These are phyloP conservation scores for Aspergillus hancockii DNA, from an alignment of 495 filamentous ascomycete genomes.

Conservation along the genomic window DNA sequence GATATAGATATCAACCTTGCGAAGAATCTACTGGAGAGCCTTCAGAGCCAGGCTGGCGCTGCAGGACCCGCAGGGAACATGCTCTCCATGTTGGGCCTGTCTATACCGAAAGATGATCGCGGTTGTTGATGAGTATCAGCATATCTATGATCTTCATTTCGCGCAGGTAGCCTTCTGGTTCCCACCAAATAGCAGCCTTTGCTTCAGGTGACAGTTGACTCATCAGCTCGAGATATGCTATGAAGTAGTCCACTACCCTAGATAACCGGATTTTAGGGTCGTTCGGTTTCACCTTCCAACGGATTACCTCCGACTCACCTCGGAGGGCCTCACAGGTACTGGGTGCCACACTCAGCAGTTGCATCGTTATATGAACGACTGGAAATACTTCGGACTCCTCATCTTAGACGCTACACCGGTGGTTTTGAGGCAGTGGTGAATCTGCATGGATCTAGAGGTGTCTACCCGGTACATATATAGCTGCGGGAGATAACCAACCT, in stretches of 20 bases:
- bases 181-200: not conserved
- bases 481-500: not conserved
- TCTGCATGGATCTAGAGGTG: not conserved
- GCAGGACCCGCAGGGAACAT: constrained; percentile 85
- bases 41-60: constrained; percentile 83
- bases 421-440: not conserved
- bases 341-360: not conserved
- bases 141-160: not conserved
- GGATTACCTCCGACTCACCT: not conserved
- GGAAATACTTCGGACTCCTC: not conserved
- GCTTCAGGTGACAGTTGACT: not conserved
- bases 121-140: constrained; percentile 11
- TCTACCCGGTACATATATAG: not conserved
- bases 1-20: constrained; percentile 85
- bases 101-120: constrained; percentile 74
- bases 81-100: constrained; percentile 79
- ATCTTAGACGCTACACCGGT: not conserved
- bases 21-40: constrained; percentile 87
- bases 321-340: not conserved
- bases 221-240: not conserved
- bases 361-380: not conserved
- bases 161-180: not conserved
- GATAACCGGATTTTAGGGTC: not conserved
- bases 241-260: not conserved
- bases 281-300: not conserved